Percentiles rank a stretch among this genome's conserved stretches.
phyloP scores from a whole-genome alignment of 495 filamentous ascomycete genomes.

The Talaromyces liani region DNA sequence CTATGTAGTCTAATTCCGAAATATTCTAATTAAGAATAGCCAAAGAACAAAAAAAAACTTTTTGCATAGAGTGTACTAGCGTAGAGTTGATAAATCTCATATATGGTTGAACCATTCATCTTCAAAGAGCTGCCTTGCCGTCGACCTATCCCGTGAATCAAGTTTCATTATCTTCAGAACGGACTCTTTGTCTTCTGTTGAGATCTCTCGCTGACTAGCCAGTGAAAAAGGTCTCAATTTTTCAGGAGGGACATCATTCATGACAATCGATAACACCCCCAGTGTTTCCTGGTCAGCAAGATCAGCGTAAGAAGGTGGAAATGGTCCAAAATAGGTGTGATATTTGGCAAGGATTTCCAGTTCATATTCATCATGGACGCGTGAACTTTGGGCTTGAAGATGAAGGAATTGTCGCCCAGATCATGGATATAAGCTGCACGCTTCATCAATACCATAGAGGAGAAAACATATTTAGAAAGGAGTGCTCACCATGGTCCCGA shows the following conservation, averaged over 20 bases:
- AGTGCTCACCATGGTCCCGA: constrained; percentile 22
- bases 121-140: constrained; percentile 16
- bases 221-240: constrained; percentile 16
- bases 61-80: not conserved
- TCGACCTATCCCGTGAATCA: constrained; percentile 21
- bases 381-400: constrained; percentile 34
- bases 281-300: constrained; percentile 13
- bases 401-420: constrained; percentile 32
- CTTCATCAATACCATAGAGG: not conserved
- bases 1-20: too few species aligned
- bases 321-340: constrained; percentile 34
- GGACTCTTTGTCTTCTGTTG: constrained; percentile 19
- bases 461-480: too few species aligned
- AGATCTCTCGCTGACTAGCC: constrained; percentile 16
- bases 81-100: not conserved
- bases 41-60: too few species aligned
- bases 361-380: constrained; percentile 31
- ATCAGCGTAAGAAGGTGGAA: constrained; percentile 27
- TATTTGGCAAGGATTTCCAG: constrained; percentile 33
- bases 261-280: constrained; percentile 14
- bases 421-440: constrained; percentile 30
- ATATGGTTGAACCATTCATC: constrained; percentile 15
- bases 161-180: constrained; percentile 20
- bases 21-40: not conserved
- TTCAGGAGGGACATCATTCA: constrained; percentile 17